phyloP scores from a whole-genome alignment of 2,329 filamentous ascomycete genomes.

The Aspergillus fructus region DNA sequence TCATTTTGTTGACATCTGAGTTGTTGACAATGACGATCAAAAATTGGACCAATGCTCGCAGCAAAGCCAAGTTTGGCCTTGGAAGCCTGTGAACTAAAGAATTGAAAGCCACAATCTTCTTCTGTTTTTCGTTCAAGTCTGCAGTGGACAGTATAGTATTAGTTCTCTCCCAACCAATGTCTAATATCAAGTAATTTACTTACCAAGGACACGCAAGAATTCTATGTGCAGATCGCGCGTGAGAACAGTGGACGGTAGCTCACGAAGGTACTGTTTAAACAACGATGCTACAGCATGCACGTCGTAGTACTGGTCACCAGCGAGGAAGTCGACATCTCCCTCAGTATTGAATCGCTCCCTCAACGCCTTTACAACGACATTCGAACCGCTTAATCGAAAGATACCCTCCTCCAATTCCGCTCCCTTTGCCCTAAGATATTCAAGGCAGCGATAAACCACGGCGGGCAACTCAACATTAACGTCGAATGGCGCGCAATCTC shows the following conservation, averaged over 20 bases:
- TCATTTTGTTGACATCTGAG: conserved; percentile 93
- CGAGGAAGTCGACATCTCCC: conserved; percentile 83
- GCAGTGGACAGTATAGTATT: conserved; percentile 10
- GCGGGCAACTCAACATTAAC: conserved; percentile 77
- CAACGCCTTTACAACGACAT: conserved; percentile 85
- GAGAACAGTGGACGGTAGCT: conserved; percentile 86
- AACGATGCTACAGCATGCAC: conserved; percentile 94
- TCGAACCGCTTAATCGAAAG: conserved; percentile 95
- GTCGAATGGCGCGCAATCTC: conserved; percentile 70
- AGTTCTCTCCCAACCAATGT: not conserved
- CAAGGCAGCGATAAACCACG: conserved; percentile 92
- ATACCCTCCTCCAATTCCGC: conserved; percentile 89
- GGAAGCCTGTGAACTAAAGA: conserved; percentile 79
- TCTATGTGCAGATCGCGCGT: conserved; percentile 87
- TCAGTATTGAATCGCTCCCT: conserved; percentile 92
- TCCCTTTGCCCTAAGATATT: conserved; percentile 82
- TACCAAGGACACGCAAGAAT: conserved; percentile 75
- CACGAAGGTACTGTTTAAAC: conserved; percentile 89
- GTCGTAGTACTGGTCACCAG: conserved; percentile 80
- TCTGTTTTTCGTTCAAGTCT: conserved; percentile 71
- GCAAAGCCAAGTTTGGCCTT: conserved; percentile 72
- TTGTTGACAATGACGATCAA: conserved; percentile 91
- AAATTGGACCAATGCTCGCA: conserved; percentile 84
- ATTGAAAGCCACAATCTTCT: conserved; percentile 76
- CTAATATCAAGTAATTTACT: conserved; percentile 22